phyloP scores from a whole-genome alignment of 2,329 filamentous ascomycete genomes.

The Alternaria sp. region DNA sequence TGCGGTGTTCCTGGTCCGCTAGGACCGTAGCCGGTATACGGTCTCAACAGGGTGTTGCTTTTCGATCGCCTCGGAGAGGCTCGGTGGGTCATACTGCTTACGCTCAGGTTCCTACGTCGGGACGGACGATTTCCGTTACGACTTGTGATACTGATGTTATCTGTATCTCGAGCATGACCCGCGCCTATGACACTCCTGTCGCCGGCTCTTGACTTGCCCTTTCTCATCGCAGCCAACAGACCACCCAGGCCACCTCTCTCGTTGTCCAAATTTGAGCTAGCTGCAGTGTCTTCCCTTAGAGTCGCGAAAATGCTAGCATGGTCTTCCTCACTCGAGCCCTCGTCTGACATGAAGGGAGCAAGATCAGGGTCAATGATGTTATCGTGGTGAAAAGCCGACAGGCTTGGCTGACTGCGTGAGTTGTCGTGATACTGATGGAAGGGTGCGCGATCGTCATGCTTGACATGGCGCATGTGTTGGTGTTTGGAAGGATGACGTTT shows the following conservation, averaged over 20 bases:
- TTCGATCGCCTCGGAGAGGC: conserved; percentile 73
- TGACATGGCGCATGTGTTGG: conserved; percentile 80
- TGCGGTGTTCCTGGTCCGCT: conserved; percentile 31
- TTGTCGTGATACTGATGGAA: conserved; percentile 83
- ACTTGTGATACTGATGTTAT: conserved; percentile 70
- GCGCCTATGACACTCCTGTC: conserved; percentile 73
- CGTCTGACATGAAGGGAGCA: conserved; percentile 93
- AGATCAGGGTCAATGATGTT: conserved; percentile 98
- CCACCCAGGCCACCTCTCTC: conserved; percentile 78
- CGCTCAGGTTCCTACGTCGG: conserved; percentile 82
- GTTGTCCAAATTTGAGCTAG: conserved; percentile 69
- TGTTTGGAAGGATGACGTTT: conserved; percentile 88
- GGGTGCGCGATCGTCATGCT: conserved; percentile 83
- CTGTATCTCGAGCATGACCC: conserved; percentile 71
- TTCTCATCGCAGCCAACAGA: conserved; percentile 75
- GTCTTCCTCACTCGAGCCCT: conserved; percentile 90
- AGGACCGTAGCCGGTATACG: conserved; percentile 52
- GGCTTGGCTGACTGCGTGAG: conserved; percentile 67
- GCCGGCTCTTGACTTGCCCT: conserved; percentile 73
- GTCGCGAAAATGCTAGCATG: conserved; percentile 84
- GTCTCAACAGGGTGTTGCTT: conserved; percentile 63
- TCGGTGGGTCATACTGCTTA: conserved; percentile 77
- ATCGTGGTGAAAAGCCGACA: conserved; percentile 96
- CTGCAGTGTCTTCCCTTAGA: conserved; percentile 70
- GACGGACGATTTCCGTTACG: conserved; percentile 69